Evolutionary conservation across 2,329 filamentous ascomycete species (phyloP).

Genomic region (Aspergillus ruber): DNA sequence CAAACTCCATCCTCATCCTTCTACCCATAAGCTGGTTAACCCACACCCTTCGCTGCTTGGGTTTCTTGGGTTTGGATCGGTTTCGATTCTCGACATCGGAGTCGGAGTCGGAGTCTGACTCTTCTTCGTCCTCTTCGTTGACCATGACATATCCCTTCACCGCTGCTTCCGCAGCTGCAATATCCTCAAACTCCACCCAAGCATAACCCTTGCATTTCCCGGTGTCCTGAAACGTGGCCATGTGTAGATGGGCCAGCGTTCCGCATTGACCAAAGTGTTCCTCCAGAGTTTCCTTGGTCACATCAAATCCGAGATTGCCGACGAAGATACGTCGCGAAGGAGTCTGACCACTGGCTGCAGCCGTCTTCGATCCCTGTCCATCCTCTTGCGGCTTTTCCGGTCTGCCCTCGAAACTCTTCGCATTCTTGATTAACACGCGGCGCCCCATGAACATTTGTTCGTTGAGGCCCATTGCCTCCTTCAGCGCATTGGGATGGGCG

Average conservation of each 20-base stretch:
- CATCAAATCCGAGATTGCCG: conserved; percentile 78
- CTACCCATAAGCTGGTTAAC: conserved; percentile 78
- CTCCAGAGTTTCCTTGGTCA: conserved; percentile 71
- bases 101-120: conserved; percentile 37
- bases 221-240: conserved; percentile 92
- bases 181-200: conserved; percentile 84
- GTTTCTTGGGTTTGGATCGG: conserved; percentile 31
- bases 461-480: conserved; percentile 77
- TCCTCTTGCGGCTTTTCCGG: conserved; percentile 58
- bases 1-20: conserved; percentile 80
- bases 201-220: conserved; percentile 98
- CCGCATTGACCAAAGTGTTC: conserved; percentile 83
- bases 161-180: conserved; percentile 66
- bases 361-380: conserved; percentile 21
- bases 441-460: conserved; percentile 73
- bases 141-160: conserved; percentile 76
- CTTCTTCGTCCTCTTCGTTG: conserved; percentile 43
- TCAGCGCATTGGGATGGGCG: conserved; percentile 57
- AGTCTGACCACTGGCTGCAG: conserved; percentile 46
- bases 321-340: conserved; percentile 81
- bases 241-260: conserved; percentile 70
- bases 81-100: conserved; percentile 22
- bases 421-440: conserved; percentile 85
- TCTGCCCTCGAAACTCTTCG: conserved; percentile 83
- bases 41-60: conserved; percentile 59